Evolutionary conservation across 2,329 filamentous ascomycete genomes (phyloP).

Genomic region (Colletotrichum salicis): DNA sequence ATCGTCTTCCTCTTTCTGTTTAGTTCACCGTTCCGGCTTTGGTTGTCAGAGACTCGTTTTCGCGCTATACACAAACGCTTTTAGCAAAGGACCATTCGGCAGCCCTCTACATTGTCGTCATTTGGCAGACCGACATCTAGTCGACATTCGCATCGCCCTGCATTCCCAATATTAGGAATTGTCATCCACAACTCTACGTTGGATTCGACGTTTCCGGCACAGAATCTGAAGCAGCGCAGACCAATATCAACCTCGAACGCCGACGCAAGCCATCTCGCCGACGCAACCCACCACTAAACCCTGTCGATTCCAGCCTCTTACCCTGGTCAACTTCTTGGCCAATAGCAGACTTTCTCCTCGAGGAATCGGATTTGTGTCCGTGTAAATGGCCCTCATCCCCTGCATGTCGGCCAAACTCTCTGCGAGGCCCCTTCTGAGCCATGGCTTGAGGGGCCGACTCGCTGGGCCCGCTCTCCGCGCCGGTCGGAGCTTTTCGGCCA

Average conservation of each 20-base stretch:
- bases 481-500: constrained; percentile 38
- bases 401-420: constrained; percentile 45
- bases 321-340: constrained; percentile 13
- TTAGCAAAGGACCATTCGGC: neutral
- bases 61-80: neutral
- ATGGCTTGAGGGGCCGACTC: constrained; percentile 28
- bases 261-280: constrained; percentile 32
- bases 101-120: neutral
- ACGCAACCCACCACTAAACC: constrained; percentile 26
- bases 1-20: neutral
- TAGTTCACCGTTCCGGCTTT: neutral
- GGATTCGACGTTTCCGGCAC: neutral
- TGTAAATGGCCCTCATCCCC: constrained; percentile 26
- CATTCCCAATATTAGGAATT: neutral
- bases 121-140: neutral
- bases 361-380: constrained; percentile 6
- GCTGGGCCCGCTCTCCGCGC: constrained; percentile 23
- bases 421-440: constrained; percentile 42
- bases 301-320: constrained; percentile 16
- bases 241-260: constrained; percentile 21
- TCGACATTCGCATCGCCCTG: neutral
- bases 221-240: neutral
- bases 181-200: neutral
- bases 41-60: constrained; percentile 14
- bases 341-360: constrained; percentile 19